Base-by-base conservation (phyloP, 2,329 filamentous ascomycete species). In the Alternaria burnsii region DNA sequence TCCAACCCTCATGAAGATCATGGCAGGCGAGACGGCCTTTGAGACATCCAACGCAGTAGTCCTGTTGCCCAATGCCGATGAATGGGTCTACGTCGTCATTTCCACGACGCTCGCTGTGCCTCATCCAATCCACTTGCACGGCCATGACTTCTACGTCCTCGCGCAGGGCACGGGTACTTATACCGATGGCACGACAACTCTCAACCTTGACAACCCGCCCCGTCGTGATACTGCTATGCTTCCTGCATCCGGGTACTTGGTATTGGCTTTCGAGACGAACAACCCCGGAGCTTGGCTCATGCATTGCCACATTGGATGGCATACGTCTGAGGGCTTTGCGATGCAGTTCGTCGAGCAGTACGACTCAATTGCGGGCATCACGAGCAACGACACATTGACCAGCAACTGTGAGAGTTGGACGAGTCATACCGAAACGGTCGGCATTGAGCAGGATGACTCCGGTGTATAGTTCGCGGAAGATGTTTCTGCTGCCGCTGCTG, bases 21-120 rank as follows among this genome's bases (percentile, higher is more conserved):
- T 77, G 16, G 65, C 75, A 26, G 73, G 76, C 36, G 68, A 71
- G 47, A 75, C 72, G 6, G 69, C 77, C 0, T 79, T 72, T 53
- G 67, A 61, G 4, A 70, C 73, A 10, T 71, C 65, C 1, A 75
- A 77, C 30, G 71, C 73, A 0, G 75, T 76, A 10, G 47, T 73
- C 7, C 41, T 68, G 28, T 50, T 75, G 2, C 66, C 70, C 0
- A 54, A 66, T 2, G 70, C 73, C 0, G 59, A 75, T 30, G 68
- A 76, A 24, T 79, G 76, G 76, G 74, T 80, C 10, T 81, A 81
- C 62, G 54, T 82, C 6, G 74, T 82, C 58, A 77, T 81, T 42
- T 69, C 79, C 51, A 78, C 76, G 2, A 71, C 73, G 0, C 65
- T 81, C 3, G 67, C 69, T 5, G 71, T 81, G 0, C 70, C 73